These are phyloP conservation scores for Ustilago nuda DNA, from an alignment of 1,284 basidiomycete genomes.

Conservation along the genomic window DNA sequence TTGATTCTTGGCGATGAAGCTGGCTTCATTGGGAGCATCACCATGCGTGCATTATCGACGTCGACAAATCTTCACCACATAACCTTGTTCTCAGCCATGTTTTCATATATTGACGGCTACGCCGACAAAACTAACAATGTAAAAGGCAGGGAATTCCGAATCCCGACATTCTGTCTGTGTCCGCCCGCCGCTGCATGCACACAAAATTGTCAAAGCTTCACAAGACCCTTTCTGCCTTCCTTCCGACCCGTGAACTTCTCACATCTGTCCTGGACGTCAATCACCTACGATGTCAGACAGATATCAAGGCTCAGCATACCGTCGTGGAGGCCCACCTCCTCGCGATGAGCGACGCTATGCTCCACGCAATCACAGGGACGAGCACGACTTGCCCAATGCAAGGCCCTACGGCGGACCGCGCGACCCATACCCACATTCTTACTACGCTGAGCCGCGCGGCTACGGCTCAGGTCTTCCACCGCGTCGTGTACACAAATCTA, in stretches of 20 bases:
- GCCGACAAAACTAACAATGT: not conserved
- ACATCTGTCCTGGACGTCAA: not conserved
- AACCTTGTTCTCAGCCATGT: not conserved
- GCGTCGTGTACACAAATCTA: constrained; percentile 33
- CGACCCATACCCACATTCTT: constrained; percentile 25
- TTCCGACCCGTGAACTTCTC: not conserved
- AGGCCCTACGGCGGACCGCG: constrained; percentile 17
- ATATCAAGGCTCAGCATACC: constrained; percentile 34
- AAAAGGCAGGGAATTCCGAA: constrained; percentile 1
- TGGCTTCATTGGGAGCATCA: not conserved
- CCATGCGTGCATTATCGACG: not conserved
- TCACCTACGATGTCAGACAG: constrained; percentile 28
- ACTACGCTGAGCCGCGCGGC: constrained; percentile 29
- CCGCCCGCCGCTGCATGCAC: not conserved
- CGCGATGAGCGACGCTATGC: constrained; percentile 35
- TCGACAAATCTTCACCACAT: not conserved
- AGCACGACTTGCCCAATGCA: constrained; percentile 18
- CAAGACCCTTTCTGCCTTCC: not conserved
- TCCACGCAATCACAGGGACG: constrained; percentile 13
- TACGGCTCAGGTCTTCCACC: constrained; percentile 11
- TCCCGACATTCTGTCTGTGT: constrained; percentile 13
- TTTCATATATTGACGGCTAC: not conserved
- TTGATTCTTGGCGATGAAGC: not conserved
- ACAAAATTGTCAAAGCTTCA: constrained; percentile 3
- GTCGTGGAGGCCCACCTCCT: constrained; percentile 13